Evolutionary conservation across 1,284 basidiomycete genomes (phyloP).

Genomic region (Naganishia cerealis): DNA sequence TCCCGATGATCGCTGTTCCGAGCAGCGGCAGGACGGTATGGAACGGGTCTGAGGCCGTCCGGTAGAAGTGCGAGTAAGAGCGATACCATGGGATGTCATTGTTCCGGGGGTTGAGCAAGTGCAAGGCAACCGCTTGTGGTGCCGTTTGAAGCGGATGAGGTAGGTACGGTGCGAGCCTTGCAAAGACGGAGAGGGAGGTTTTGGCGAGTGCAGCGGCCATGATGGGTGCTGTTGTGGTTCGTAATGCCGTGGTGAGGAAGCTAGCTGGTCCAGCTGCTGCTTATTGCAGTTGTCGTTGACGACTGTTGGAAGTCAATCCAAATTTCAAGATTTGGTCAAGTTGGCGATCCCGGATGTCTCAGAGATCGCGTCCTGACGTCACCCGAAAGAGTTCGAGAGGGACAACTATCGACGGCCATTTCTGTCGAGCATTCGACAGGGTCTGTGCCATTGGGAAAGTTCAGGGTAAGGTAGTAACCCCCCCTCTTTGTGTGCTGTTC

Average conservation of each 20-base stretch:
- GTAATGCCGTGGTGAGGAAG: background rate
- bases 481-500: too few relatives aligned
- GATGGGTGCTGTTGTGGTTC: background rate
- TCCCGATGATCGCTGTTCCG: slow-evolving; percentile 25
- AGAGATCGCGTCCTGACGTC: too few relatives aligned
- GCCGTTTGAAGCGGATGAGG: slow-evolving; percentile 23
- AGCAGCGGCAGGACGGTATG: slow-evolving; percentile 33
- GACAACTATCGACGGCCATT: too few relatives aligned
- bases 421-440: too few relatives aligned
- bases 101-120: slow-evolving; percentile 15
- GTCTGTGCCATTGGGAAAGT: too few relatives aligned
- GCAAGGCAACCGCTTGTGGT: slow-evolving; percentile 24
- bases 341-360: too few relatives aligned
- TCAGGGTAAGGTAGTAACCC: too few relatives aligned
- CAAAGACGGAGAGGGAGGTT: slow-evolving; percentile 6
- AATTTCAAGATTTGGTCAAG: background rate
- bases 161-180: slow-evolving; percentile 23
- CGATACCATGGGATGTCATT: slow-evolving; percentile 15
- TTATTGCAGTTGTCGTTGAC: background rate
- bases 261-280: too few relatives aligned
- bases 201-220: slow-evolving; percentile 13
- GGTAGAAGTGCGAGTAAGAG: slow-evolving; percentile 27
- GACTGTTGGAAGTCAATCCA: background rate
- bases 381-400: too few relatives aligned
- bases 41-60: slow-evolving; percentile 24